phyloP scores from a whole-genome alignment of 768 basidiomycete species.

The Boletales sp. region DNA sequence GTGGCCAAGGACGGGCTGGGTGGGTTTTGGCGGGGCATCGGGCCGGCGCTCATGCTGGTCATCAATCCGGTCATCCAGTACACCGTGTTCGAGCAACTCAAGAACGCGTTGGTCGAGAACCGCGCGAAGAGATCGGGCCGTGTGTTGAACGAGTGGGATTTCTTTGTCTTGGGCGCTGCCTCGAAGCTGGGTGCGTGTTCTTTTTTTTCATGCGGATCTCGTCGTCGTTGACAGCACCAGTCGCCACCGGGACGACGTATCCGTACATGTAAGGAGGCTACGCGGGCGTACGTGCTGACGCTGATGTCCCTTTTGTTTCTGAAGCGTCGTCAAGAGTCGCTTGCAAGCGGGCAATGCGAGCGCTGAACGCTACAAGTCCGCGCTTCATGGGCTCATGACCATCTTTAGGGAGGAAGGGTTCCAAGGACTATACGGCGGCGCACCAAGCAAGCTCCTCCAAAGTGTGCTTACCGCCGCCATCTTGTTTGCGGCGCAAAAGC shows the following conservation, averaged over 20 bases:
- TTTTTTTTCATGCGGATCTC: background rate
- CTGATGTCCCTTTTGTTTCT: background rate
- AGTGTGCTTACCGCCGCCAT: constrained; percentile 93
- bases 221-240: constrained; percentile 23
- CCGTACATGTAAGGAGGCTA: constrained; percentile 59
- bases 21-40: constrained; percentile 92
- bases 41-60: constrained; percentile 90
- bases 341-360: constrained; percentile 70
- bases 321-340: constrained; percentile 70
- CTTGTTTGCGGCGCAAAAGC: constrained; percentile 84
- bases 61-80: constrained; percentile 95
- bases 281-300: background rate
- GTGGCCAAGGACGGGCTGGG: constrained; percentile 64
- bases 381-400: constrained; percentile 70
- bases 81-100: constrained; percentile 92
- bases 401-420: constrained; percentile 79
- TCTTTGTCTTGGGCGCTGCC: constrained; percentile 91
- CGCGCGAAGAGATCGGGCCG: constrained; percentile 50
- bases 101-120: constrained; percentile 70
- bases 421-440: constrained; percentile 83
- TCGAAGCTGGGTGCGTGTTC: constrained; percentile 72
- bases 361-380: constrained; percentile 70
- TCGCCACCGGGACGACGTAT: constrained; percentile 59
- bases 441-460: constrained; percentile 85
- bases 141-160: constrained; percentile 72